A percentile compares a stretch with the other conserved stretches of the same genome.
These are phyloP conservation scores for Pythium insidiosum DNA, from an alignment of 352 stramenopile genomes.

Conservation along the genomic window DNA sequence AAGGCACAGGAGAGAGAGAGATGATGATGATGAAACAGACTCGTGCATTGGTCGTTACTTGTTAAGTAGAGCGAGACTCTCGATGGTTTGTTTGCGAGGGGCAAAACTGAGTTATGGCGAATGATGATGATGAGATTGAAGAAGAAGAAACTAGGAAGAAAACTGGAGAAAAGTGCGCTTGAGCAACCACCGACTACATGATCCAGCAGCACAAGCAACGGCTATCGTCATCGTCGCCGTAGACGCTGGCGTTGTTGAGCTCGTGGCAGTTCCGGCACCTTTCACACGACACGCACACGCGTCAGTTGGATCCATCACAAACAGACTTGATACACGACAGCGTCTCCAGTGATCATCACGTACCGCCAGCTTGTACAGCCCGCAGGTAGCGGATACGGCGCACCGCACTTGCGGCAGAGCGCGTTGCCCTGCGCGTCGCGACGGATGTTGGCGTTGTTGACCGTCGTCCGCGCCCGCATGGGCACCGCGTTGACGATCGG, in stretches of 20 bases:
- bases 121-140: too few relatives aligned
- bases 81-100: too few relatives aligned
- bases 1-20: too few relatives aligned
- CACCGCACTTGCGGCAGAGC: conserved; percentile 64
- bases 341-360: too few relatives aligned
- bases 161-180: background rate
- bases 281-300: conserved; percentile 2
- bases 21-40: too few relatives aligned
- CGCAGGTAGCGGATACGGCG: conserved; percentile 57
- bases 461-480: conserved; percentile 13
- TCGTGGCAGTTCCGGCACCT: conserved; percentile 63
- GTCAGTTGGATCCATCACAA: too few relatives aligned
- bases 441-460: conserved; percentile 67
- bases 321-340: too few relatives aligned
- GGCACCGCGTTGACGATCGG: conserved; percentile 39
- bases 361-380: conserved; percentile 65
- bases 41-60: too few relatives aligned
- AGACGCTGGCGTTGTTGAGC: conserved; percentile 73
- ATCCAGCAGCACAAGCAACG: conserved; percentile 65
- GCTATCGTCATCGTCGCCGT: conserved; percentile 72
- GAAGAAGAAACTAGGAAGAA: background rate
- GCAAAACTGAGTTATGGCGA: too few relatives aligned
- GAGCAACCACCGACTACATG: conserved; percentile 11
- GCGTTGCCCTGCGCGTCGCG: conserved; percentile 59
- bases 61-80: too few relatives aligned